Evolutionary conservation across 2,329 filamentous ascomycete genomes (phyloP).

Genomic region (Diplodia mutila): DNA sequence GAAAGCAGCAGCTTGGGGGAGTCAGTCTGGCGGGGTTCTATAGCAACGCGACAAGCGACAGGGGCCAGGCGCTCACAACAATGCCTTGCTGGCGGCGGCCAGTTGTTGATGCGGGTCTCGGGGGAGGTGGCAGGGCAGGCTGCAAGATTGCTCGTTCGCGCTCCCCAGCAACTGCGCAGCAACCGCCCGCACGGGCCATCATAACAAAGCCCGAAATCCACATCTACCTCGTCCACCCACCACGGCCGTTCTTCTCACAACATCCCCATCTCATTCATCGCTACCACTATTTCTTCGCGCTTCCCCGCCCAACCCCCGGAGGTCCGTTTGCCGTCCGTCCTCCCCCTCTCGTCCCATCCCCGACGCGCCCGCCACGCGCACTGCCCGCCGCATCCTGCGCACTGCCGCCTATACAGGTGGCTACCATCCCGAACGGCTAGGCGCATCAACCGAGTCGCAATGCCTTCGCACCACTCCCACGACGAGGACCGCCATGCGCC

Average conservation of each 20-base stretch:
- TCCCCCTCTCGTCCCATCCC: background rate
- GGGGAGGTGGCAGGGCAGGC: background rate
- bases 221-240: background rate
- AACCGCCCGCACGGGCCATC: background rate
- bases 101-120: background rate
- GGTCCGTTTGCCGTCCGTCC: background rate
- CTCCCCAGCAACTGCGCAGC: conserved; percentile 2
- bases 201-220: conserved; percentile 1
- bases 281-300: conserved; percentile 20
- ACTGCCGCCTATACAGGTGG: background rate
- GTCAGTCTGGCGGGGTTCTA: background rate
- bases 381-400: background rate
- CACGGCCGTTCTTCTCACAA: background rate
- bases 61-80: background rate
- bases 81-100: conserved; percentile 1
- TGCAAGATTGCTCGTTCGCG: background rate
- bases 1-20: background rate
- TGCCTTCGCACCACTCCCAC: conserved; percentile 22
- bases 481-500: conserved; percentile 20
- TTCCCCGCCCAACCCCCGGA: background rate
- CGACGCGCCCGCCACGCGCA: conserved; percentile 5
- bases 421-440: background rate
- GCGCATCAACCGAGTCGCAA: conserved; percentile 6
- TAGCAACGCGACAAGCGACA: conserved; percentile 4
- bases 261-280: conserved; percentile 13